Conservation (phyloP, 129 eudicot genomes). For the Flaveria bidentis region DNA sequence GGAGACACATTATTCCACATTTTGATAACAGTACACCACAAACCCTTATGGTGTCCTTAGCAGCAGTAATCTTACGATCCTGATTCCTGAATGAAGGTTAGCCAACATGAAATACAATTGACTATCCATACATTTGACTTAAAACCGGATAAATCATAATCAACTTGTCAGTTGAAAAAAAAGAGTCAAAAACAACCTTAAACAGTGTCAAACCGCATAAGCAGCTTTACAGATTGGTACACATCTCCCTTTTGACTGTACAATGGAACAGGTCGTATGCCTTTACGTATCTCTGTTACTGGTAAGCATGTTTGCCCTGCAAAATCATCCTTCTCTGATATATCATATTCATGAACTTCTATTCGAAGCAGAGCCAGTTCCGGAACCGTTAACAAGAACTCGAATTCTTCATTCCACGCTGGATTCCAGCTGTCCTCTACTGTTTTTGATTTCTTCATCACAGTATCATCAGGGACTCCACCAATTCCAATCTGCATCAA, state of each 20-base stretch:
- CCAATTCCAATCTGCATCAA: conserved; percentile 72
- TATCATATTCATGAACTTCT: conserved; percentile 81
- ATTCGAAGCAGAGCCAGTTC: conserved; percentile 80
- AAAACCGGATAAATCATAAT: too few species aligned
- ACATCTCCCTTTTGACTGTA: conserved; percentile 50
- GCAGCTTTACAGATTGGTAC: conserved; percentile 67
- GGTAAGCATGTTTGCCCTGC: conserved; percentile 90
- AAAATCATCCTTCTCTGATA: conserved; percentile 84
- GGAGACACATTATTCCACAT: too few species aligned
- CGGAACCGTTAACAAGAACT: conserved; percentile 69
- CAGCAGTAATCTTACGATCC: too few species aligned
- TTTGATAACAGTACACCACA: too few species aligned
- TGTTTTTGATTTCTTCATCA: conserved; percentile 75
- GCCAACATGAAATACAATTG: too few species aligned
- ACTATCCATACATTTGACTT: too few species aligned
- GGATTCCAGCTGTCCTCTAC: conserved; percentile 87
- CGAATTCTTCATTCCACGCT: conserved; percentile 76
- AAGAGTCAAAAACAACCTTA: neutral
- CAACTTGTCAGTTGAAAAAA: too few species aligned
- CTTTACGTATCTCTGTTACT: conserved; percentile 60
- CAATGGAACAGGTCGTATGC: conserved; percentile 77
- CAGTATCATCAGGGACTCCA: conserved; percentile 64
- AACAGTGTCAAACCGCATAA: conserved; percentile 58
- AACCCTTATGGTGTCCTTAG: too few species aligned
- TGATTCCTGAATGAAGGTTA: too few species aligned